Evolutionary conservation across 805 yeast genomes (phyloP).

Genomic region (Millerago galiae): DNA sequence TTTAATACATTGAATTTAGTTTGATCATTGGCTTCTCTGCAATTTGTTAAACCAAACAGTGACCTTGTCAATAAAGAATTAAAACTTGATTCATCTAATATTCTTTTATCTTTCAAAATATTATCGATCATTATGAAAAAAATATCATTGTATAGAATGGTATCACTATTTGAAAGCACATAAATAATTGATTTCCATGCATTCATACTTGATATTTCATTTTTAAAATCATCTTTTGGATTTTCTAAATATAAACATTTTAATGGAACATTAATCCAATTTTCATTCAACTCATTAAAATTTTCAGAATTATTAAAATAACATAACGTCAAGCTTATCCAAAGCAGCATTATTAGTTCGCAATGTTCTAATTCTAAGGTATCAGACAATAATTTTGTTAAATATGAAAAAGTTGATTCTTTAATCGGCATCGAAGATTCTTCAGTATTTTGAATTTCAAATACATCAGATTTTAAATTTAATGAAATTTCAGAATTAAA

Average conservation of each 20-base stretch:
- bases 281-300: not conserved
- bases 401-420: not conserved
- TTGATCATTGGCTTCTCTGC: not conserved
- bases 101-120: not conserved
- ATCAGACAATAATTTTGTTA: not conserved
- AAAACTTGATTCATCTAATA: not conserved
- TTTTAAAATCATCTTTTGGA: not conserved
- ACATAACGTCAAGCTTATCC: conserved; percentile 19
- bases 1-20: not conserved
- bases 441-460: not conserved
- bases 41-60: not conserved
- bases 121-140: not conserved
- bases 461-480: conserved; percentile 8
- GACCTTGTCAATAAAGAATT: not conserved
- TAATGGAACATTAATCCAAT: conserved; percentile 4
- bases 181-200: conserved; percentile 6
- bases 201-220: conserved; percentile 1
- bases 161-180: conserved; percentile 1
- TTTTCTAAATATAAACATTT: not conserved
- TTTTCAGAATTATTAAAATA: conserved; percentile 8
- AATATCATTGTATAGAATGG: not conserved
- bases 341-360: conserved; percentile 8
- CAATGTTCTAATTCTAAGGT: not conserved
- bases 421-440: conserved; percentile 11
- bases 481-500: conserved; percentile 16